phyloP scores from a whole-genome alignment of 345 rosid species.

The Brassica nigra region DNA sequence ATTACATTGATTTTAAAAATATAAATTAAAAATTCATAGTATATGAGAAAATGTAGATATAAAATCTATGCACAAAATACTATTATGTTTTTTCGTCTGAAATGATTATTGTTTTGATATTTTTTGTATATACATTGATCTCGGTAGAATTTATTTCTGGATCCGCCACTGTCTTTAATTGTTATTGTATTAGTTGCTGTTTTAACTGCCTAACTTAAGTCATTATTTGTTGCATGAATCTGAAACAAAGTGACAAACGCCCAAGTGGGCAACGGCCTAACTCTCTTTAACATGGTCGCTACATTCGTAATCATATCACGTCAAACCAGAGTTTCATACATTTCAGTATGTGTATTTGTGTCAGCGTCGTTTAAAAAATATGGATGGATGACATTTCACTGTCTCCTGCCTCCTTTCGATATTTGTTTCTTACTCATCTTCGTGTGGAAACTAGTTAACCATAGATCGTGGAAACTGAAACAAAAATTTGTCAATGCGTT shows the following conservation, averaged over 20 bases:
- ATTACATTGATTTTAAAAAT: too few relatives aligned
- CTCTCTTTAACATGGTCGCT: conserved; percentile 1
- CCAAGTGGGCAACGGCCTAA: conserved; percentile 24
- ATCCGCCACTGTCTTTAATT: too few relatives aligned
- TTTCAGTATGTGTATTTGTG: background rate
- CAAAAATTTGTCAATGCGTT: conserved; percentile 18
- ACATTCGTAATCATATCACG: conserved; percentile 12
- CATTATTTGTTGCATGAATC: conserved; percentile 11
- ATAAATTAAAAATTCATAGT: too few relatives aligned
- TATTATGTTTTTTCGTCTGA: too few relatives aligned
- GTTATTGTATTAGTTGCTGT: background rate
- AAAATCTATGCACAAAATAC: too few relatives aligned
- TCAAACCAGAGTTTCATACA: conserved; percentile 6
- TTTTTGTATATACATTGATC: too few relatives aligned
- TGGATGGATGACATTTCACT: background rate
- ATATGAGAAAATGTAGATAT: too few relatives aligned
- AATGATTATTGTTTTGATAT: too few relatives aligned
- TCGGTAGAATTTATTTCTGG: too few relatives aligned
- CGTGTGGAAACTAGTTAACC: conserved; percentile 14
- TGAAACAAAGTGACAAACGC: conserved; percentile 13
- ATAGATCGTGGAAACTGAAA: conserved; percentile 30
- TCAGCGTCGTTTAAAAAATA: conserved; percentile 2
- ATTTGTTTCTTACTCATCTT: conserved; percentile 10
- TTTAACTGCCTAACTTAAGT: background rate
- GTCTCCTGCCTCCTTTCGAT: conserved; percentile 12